Base-by-base conservation (phyloP, 2,329 filamentous ascomycete species). In the Fusarium pseudograminearum region DNA sequence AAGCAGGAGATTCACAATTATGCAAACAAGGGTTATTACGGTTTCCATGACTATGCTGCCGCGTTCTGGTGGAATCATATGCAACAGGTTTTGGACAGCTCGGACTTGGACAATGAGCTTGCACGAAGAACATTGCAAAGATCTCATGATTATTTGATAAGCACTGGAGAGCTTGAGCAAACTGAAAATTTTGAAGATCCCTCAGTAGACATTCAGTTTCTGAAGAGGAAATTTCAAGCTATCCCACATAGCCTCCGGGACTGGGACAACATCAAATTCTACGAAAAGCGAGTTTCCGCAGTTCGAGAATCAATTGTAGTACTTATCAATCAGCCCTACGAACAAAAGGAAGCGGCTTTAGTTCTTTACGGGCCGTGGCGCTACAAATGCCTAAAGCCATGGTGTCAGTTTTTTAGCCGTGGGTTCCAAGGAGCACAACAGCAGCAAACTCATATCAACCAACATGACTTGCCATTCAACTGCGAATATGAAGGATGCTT, bases 131-230 rank as follows among this genome's bases (percentile, higher is more conserved):
- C 7, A 7, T 6, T 28, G 2, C 7, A 28, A 14, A 3, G 24
- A n/a, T 24, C 42, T 14, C 1, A 10, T 20, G 3, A 4, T 0
- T 20, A 0, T 0, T 1, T 20, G 4, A 20, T 6, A 6, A 10
- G 9, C 7, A 15, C 7, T 15, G 24, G 24, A 28, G 42, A 14
- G 0, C 4, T 45, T 4, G 18, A 28, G 1, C 3, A 45, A 9
- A 4, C 4, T 5, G 11, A 5, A n/a, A 3, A 1, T 6, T 9
- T 1, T 1, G 16, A 28, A 14, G 24, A 28, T 14, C 9, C 16
- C 4, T 28, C 11, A 2, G 5, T 2, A 4, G 22, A 2, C 0
- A 14, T 14, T 12, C 24, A 14, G 11, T n/a, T 3, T 26, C 16
- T 28, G 2, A n/a, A 45, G 18, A 28, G 4, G 4, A 15, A 28